These are phyloP conservation scores for Smittium culicis DNA, from an alignment of 371 early-diverging fungal genomes.

Conservation along the genomic window DNA sequence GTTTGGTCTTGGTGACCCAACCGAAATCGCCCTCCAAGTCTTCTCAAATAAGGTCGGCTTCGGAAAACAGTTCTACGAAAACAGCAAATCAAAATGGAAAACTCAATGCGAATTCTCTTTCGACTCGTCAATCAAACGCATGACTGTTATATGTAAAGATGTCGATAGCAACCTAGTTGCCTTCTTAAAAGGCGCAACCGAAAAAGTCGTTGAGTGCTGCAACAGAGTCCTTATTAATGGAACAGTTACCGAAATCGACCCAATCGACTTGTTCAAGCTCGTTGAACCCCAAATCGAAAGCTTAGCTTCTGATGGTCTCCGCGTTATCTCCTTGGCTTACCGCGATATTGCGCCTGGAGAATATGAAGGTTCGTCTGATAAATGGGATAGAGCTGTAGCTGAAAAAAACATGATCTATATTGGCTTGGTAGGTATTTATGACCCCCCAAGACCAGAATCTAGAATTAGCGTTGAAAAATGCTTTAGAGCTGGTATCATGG, in stretches of 20 bases:
- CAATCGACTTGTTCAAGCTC: constrained; percentile 36
- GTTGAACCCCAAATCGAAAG: constrained; percentile 41
- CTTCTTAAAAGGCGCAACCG: constrained; percentile 56
- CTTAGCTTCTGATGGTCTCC: constrained; percentile 53
- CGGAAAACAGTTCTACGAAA: constrained; percentile 43
- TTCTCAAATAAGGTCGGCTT: constrained; percentile 56
- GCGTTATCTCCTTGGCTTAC: constrained; percentile 52
- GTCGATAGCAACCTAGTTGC: constrained; percentile 25
- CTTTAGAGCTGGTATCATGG: constrained; percentile 79
- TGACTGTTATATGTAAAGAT: constrained; percentile 67
- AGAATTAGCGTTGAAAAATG: constrained; percentile 68
- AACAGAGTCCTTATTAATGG: constrained; percentile 34
- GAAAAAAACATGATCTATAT: constrained; percentile 69
- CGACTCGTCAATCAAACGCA: constrained; percentile 76
- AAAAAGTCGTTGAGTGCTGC: constrained; percentile 51
- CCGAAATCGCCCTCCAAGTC: constrained; percentile 63
- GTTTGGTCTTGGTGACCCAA: constrained; percentile 69
- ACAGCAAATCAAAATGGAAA: constrained; percentile 33
- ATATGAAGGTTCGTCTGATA: constrained; percentile 26
- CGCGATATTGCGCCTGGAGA: constrained; percentile 27
- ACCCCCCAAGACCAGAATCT: constrained; percentile 74
- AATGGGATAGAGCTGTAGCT: constrained; percentile 39
- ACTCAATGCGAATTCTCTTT: constrained; percentile 68
- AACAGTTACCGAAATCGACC: constrained; percentile 30
- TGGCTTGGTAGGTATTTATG: constrained; percentile 85